These are phyloP conservation scores for Carnegiea gigantea DNA, from an alignment of 179 eudicot genomes.

Conservation along the genomic window DNA sequence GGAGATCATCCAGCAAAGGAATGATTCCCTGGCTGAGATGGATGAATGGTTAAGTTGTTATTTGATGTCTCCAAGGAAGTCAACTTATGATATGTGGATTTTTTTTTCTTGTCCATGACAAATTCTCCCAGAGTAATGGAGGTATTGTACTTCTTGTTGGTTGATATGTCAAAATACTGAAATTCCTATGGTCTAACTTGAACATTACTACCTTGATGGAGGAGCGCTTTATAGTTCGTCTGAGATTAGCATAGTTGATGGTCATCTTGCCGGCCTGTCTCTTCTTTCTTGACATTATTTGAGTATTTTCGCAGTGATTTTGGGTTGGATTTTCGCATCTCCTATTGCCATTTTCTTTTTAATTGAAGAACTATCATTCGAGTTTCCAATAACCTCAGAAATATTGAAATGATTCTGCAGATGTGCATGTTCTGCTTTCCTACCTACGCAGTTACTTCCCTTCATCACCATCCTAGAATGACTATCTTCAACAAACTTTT, in stretches of 20 bases:
- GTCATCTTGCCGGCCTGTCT: background rate
- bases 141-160: no score
- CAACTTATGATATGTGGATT: no score
- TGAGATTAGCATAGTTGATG: background rate
- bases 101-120: no score
- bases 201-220: no score
- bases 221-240: background rate
- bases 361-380: background rate
- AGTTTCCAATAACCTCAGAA: constrained; percentile 3
- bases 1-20: no score
- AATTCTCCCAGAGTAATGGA: no score
- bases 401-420: constrained; percentile 46
- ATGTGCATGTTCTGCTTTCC: constrained; percentile 94
- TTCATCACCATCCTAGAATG: constrained; percentile 97
- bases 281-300: background rate
- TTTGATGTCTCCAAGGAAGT: no score
- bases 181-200: background rate
- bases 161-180: background rate
- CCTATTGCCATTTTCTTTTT: background rate
- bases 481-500: constrained; percentile 36
- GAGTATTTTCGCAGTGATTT: background rate
- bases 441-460: constrained; percentile 87
- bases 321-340: background rate
- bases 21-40: no score
- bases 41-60: no score